Base-by-base conservation (phyloP, 2,329 filamentous ascomycete species). In the Sarocladium oryzae region DNA sequence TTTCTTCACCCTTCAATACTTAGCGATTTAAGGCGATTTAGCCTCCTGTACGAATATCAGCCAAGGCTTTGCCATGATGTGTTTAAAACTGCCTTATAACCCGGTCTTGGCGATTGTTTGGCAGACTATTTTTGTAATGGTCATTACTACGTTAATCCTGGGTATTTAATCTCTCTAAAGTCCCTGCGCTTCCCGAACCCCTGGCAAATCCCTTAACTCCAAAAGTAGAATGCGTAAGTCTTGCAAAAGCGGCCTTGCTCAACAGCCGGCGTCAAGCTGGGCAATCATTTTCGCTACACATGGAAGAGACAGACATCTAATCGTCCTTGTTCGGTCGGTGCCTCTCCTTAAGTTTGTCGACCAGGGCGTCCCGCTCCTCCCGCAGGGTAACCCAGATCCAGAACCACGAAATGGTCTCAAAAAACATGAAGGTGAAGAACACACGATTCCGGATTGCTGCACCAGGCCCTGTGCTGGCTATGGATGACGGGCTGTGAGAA, bases 331-430 rank as follows among this genome's bases (percentile, higher is more conserved):
- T 10, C 21, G 33, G 3, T 3, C 15, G 30, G 30, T 20, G 46
- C 4, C 55, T 64, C 56, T 61, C 65, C 20, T 62, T 64, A 62
- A 73, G 71, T 55, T 67, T 69, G 7, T 60, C 60, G 9, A 72
- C 53, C 2, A 79, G 61, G 18, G 65, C 68, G 4, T 60, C 56
- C n/a, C 70, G 62, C 71, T 89, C 86, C 61, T 89, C 86, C 50
- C 81, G 74, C 59, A 89, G 66, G 4, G 81, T 86, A 26, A 85
- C 75, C 76, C 83, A 89, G 21, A 81, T 82, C 90, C 90, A 96
- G 67, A 95, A 90, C 89, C 90, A 96, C 55, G 79, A 78, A 57
- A 89, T 75, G 65, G 89, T 81, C 73, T 96, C 91, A 62, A 95
- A 63, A 61, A 96, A 93, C 8, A 82, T 83, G 68, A 89, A 93